Evolutionary conservation across 176 grass and related monocot species (phyloP), one percentile per base, ranked within the genome.

Genomic region (Dendrocalamus sinicus): DNA sequence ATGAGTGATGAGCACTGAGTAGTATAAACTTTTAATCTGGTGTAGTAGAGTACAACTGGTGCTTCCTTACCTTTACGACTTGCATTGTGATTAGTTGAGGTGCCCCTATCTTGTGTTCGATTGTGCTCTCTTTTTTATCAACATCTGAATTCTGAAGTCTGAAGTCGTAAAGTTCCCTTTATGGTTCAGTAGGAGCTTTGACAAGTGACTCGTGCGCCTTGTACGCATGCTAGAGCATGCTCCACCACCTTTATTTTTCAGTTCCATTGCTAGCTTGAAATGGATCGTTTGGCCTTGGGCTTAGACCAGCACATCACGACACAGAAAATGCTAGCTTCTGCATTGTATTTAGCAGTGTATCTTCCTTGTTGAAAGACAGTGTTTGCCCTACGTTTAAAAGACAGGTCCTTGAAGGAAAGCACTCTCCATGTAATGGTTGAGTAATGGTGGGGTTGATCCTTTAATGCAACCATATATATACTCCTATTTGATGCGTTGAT

Each of bases 21-120:
- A 35, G 45, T 88, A 47, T 11, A 83, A 51, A 63, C 44, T 89
- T 89, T 15, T 63, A 6, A 63, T 63, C 14, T 30, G 24, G 60
- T 63, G 60, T 62, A 12, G 23, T 30, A 63, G 24, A 63, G 12
- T 30, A 43, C 45, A 53, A 28, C 8, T 22, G 53, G 72, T 75
- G 82, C 47, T 60, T 60, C 28, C 3, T 75, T 66, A 59, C 39
- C 28, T 87, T 75, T 77, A 43, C 15, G 68, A 73, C 50, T 20
- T 75, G 80, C 70, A 54, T 45, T 61, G 58, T 46, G 80, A 87
- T 87, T 88, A 80, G 89, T 71, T 91, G 61, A 73, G 53, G 48
- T 75, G 70, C 62, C n/a, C 32, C 52, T 70, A 48, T 47, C 81
- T 61, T 80, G 53, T 70, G 52, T 32, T 91, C 74, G 37, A 15